A percentile compares a stretch with the other conserved stretches of the same genome.
Conservation (phyloP, 1,284 basidiomycete genomes). For the Hymenochaete sp. region DNA sequence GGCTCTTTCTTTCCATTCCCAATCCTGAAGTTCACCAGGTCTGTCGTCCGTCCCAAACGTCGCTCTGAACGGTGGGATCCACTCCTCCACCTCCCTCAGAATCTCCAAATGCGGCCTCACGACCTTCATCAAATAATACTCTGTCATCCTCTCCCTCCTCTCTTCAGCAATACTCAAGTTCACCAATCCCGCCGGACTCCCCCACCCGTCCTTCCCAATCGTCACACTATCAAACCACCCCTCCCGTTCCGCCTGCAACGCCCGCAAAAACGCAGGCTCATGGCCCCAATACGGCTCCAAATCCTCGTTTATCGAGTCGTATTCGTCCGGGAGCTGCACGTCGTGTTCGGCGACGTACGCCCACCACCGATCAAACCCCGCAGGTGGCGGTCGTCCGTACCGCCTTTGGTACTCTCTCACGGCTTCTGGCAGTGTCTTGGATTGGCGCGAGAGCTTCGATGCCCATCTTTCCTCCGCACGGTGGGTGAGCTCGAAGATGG, state of each 20-base stretch:
- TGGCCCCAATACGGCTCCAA: conserved; percentile 50
- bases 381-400: conserved; percentile 40
- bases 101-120: conserved; percentile 11
- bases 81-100: conserved; percentile 12
- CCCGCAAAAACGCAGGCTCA: conserved; percentile 35
- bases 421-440: conserved; percentile 35
- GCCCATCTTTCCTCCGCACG: conserved; percentile 35
- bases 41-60: conserved; percentile 27
- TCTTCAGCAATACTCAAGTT: conserved; percentile 29
- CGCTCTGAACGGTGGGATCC: conserved; percentile 25
- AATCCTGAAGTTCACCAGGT: conserved; percentile 25
- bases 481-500: conserved; percentile 37
- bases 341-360: conserved; percentile 42
- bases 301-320: conserved; percentile 45
- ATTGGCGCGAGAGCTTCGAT: conserved; percentile 34
- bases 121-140: conserved; percentile 10
- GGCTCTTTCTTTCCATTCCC: conserved; percentile 22
- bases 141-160: conserved; percentile 2
- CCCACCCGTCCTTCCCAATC: conserved; percentile 27
- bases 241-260: conserved; percentile 31
- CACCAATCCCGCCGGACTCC: conserved; percentile 25
- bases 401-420: conserved; percentile 38
- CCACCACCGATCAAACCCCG: conserved; percentile 59
- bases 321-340: conserved; percentile 52
- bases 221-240: conserved; percentile 30